Base-by-base conservation (phyloP, 352 stramenopile genomes). In the Globisporangium canariense region DNA sequence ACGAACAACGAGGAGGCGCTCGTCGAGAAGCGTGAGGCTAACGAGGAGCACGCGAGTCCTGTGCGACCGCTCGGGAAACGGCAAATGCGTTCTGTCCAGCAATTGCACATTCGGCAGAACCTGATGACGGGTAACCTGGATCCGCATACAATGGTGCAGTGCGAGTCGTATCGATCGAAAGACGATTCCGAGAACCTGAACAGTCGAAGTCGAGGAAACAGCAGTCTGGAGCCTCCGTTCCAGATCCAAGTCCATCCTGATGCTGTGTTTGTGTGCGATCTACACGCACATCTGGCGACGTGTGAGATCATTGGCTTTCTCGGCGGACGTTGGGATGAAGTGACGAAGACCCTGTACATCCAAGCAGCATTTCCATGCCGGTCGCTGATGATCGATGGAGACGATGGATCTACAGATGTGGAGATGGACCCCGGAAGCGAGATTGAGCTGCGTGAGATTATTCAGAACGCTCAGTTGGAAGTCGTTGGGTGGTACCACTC, bases 401-500 rank as follows among this genome's bases (percentile, higher is more conserved):
- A 97, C 52, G 86, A 96, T 67, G 94, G 94, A 7, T 85, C 84
- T 22, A 98, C 93, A 22, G 95, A 98, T 68, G 94, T 98, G 7
- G 95, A 98, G 64, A 98, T 98, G 91, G 94, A 98, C 65, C 93
- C 95, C 9, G 89, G 81, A 7, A 94, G 79, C 54, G 91, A 98
- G 68, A 94, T 98, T 62, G 81, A 96, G 58, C 68, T 97, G 47
- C 86, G 90, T 36, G 87, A 96, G 28, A 93, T 95, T 47, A 98
- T 98, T 70, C 66, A 85, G 65, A 88, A 94, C 45, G 81, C 91
- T 2, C 75, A 93, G 56, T 67, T 98, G 4, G 86, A 94, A 60
- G 90, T 98, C 49, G 91, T 98, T 4, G 95, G 95, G 4, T 98
- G 95, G 95, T 98, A 98, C 63, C 95, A 98, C 71, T 97, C 86